Evolutionary conservation across 2,329 filamentous ascomycete species (phyloP).

Genomic region (Venturia oleaginea): DNA sequence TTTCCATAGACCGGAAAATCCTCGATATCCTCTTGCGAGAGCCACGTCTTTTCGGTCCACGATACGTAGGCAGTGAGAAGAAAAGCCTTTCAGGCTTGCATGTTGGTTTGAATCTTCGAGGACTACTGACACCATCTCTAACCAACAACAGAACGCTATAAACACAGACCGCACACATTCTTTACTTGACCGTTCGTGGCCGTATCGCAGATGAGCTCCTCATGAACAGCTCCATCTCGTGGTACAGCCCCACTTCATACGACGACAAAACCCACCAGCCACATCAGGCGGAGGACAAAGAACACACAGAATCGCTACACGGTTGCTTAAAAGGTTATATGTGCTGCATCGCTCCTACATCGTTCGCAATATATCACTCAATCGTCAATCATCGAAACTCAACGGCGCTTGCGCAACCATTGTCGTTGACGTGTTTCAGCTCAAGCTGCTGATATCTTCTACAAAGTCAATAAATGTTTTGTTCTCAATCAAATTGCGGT

Average conservation of each 20-base stretch:
- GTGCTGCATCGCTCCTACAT: neutral
- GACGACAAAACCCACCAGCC: neutral
- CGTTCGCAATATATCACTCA: neutral
- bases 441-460: constrained; percentile 83
- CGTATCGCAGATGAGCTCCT: neutral
- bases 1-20: too few species aligned
- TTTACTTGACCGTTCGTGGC: neutral
- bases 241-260: neutral
- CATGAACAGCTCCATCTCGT: neutral
- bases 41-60: neutral
- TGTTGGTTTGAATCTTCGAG: neutral
- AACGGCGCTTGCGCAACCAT: constrained; percentile 73
- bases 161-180: neutral
- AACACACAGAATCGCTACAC: constrained; percentile 1
- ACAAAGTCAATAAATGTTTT: constrained; percentile 16
- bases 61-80: neutral
- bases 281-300: neutral
- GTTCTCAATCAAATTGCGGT: constrained; percentile 14
- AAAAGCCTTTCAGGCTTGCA: neutral
- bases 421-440: constrained; percentile 71
- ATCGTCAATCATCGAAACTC: constrained; percentile 64
- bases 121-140: neutral
- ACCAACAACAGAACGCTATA: neutral
- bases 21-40: neutral
- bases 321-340: neutral